Base-by-base conservation (phyloP, 2,329 filamentous ascomycete genomes). In the Cadophora sp. region DNA sequence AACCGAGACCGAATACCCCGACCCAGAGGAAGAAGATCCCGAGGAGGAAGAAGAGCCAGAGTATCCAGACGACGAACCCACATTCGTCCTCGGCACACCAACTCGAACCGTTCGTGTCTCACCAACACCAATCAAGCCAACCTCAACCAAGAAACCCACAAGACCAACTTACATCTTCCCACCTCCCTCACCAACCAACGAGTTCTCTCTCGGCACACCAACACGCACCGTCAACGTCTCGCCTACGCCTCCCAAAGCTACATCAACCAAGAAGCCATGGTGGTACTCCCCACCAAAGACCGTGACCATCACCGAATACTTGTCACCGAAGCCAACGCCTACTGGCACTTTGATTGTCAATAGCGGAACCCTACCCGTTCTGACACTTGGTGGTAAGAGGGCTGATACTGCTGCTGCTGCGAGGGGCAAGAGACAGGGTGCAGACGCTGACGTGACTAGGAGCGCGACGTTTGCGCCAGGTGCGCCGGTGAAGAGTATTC, bases 381-480 rank as follows among this genome's bases (percentile, higher is more conserved):
- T 59, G 22, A 59, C 56, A 9, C 34, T 59, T 26, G 56, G 22
- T 37, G 56, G 56, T 59, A 59, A 59, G 56, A 40, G 31, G 31
- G 31, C 22, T 16, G n/a, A 14, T 19, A 43, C 5, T 43, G 40
- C 40, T 48, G 43, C 12, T n/a, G 43, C 43, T 58, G 55, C 11
- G 55, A 37, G 3, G 55, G 51, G 26, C 26, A 58, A 59, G 34
- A 59, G 56, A 43, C 56, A 43, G 22, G 56, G 2, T 22, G 34
- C 34, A 43, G 34, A 59, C 34, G 31, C 56, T 59, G 56, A 59
- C 56, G 56, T 59, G 43, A 59, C 56, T 59, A 59, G 56, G 56
- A 59, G 56, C 56, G 56, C 56, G 56, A 59, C 56, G 56, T 59
- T 59, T 59, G 56, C 31, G 56, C 56, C 56, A 26, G 56, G 56